Conservation (phyloP, 2,329 filamentous ascomycete species). For the Nemania sp. region DNA sequence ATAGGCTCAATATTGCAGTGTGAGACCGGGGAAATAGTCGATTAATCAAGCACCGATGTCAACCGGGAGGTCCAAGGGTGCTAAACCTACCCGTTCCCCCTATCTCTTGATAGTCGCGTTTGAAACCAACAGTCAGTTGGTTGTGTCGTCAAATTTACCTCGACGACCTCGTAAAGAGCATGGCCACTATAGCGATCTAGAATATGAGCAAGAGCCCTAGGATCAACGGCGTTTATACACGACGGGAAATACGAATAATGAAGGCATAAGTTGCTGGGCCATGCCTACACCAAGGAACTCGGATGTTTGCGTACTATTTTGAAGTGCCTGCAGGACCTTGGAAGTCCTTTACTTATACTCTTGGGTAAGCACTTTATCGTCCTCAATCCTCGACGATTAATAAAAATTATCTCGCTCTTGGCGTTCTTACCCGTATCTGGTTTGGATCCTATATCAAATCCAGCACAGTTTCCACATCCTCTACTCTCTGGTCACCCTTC, state of each 20-base stretch:
- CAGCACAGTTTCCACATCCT: no score
- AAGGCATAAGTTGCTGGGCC: not conserved
- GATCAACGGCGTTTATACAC: not conserved
- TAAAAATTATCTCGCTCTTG: no score
- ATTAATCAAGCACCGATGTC: not conserved
- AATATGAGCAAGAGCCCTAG: not conserved
- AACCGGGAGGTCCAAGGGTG: not conserved
- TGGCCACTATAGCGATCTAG: not conserved
- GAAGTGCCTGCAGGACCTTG: no score
- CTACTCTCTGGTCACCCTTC: no score
- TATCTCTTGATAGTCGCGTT: no score
- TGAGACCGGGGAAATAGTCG: not conserved
- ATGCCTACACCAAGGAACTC: not conserved
- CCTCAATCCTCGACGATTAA: no score
- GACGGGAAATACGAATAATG: not conserved
- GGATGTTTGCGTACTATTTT: no score
- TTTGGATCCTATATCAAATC: no score
- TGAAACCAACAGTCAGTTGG: not conserved
- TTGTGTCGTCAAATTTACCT: not conserved
- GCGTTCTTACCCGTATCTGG: no score
- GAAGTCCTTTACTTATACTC: no score
- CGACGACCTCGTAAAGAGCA: not conserved
- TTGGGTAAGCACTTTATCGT: no score
- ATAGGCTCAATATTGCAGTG: not conserved
- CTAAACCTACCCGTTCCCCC: no score